Percentiles rank a stretch among this genome's conserved stretches.
Conservation (phyloP, 345 rosid genomes). For the Stellera chamaejasme region DNA sequence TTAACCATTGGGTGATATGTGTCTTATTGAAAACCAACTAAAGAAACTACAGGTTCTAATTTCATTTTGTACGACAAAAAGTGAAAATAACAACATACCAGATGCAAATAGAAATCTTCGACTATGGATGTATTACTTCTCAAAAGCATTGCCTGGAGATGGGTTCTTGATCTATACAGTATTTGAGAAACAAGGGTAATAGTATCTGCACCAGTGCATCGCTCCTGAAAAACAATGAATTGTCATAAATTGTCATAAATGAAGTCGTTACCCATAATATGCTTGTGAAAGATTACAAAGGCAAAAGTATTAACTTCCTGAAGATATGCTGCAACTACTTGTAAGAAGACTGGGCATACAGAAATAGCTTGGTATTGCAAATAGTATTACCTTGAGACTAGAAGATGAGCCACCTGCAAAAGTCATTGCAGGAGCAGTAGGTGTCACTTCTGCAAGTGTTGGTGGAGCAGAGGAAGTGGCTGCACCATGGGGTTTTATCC, state of each 20-base stretch:
- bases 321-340: background rate
- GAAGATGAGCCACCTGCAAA: conserved; percentile 43
- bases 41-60: too few relatives aligned
- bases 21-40: too few relatives aligned
- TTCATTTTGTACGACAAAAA: background rate
- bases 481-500: conserved; percentile 61
- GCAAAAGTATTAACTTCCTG: too few relatives aligned
- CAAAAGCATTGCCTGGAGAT: conserved; percentile 89
- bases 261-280: too few relatives aligned
- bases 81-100: conserved; percentile 40
- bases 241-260: too few relatives aligned
- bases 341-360: background rate
- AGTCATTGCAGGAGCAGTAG: conserved; percentile 42
- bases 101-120: conserved; percentile 76
- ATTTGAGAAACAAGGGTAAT: conserved; percentile 75
- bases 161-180: conserved; percentile 80
- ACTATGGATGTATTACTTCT: conserved; percentile 66
- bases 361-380: background rate
- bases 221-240: conserved; percentile 59
- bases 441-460: conserved; percentile 53
- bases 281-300: too few relatives aligned
- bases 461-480: conserved; percentile 46
- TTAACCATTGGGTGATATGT: too few relatives aligned
- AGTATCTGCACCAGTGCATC: conserved; percentile 85
- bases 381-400: conserved; percentile 73